These are phyloP conservation scores for Boletus patriciae DNA, from an alignment of 768 basidiomycete genomes.

Conservation along the genomic window DNA sequence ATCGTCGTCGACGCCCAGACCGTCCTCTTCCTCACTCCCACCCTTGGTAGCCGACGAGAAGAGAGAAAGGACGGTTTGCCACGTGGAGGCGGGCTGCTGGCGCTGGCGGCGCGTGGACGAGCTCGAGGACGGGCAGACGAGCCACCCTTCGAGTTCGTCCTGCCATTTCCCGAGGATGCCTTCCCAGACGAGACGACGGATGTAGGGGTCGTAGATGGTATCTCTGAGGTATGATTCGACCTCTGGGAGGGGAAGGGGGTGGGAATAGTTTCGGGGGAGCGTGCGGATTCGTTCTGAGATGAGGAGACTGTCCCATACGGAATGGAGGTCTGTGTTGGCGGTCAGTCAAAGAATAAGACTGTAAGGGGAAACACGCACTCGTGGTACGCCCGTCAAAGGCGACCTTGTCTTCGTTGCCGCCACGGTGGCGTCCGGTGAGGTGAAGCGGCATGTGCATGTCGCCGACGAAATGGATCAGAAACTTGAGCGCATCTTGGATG, in stretches of 20 bases:
- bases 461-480: constrained; percentile 90
- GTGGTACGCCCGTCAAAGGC: constrained; percentile 67
- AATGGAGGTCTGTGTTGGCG: constrained; percentile 63
- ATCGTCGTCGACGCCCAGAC: constrained; percentile 49
- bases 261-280: constrained; percentile 72
- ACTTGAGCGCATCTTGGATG: constrained; percentile 83
- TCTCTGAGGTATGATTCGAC: constrained; percentile 70
- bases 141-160: constrained; percentile 60
- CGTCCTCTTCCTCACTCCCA: constrained; percentile 17
- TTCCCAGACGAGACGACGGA: constrained; percentile 86
- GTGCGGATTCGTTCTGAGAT: constrained; percentile 81
- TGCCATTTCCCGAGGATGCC: constrained; percentile 73
- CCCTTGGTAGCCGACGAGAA: not conserved
- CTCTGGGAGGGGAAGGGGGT: constrained; percentile 62
- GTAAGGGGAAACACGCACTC: constrained; percentile 46
- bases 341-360: not conserved
- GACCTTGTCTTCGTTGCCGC: constrained; percentile 82
- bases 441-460: constrained; percentile 96
- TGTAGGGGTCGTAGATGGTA: constrained; percentile 83
- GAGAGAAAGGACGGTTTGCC: constrained; percentile 27
- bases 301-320: constrained; percentile 82
- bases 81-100: constrained; percentile 15
- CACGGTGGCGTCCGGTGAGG: constrained; percentile 81
- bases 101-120: constrained; percentile 5
- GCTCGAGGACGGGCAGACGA: constrained; percentile 54